Evolutionary conservation across 2,329 filamentous ascomycete species (phyloP).

Genomic region (Claviceps fusiformis): DNA sequence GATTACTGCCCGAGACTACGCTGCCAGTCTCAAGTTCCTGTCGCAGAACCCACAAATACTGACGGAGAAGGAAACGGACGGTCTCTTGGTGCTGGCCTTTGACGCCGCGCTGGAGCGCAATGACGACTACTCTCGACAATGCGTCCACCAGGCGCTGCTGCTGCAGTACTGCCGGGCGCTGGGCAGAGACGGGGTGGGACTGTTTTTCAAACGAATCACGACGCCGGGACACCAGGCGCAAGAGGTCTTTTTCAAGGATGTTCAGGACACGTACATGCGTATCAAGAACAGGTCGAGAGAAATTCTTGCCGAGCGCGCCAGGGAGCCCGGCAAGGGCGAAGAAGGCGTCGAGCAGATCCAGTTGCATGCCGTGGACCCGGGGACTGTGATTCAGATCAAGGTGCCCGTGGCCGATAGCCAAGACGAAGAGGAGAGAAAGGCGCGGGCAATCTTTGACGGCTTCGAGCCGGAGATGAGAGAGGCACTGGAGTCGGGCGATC

Average conservation of each 20-base stretch:
- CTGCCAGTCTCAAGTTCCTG: conserved; percentile 61
- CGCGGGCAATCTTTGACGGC: conserved; percentile 64
- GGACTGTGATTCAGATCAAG: conserved; percentile 78
- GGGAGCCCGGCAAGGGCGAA: conserved; percentile 24
- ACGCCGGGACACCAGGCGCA: conserved; percentile 80
- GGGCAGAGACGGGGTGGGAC: conserved; percentile 70
- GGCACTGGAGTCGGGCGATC: conserved; percentile 73
- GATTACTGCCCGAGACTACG: conserved; percentile 65
- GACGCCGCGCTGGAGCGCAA: conserved; percentile 68
- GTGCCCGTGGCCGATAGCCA: conserved; percentile 59
- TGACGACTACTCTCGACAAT: conserved; percentile 67
- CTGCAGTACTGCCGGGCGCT: conserved; percentile 90
- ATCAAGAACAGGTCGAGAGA: conserved; percentile 68
- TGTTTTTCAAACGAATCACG: conserved; percentile 96
- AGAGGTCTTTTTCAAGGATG: conserved; percentile 84
- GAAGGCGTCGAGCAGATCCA: conserved; percentile 83
- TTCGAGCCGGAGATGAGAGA: conserved; percentile 72
- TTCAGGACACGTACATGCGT: conserved; percentile 71
- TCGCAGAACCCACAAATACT: conserved; percentile 65
- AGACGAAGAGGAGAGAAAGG: conserved; percentile 48
- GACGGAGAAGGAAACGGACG: conserved; percentile 77
- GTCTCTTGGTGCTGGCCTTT: conserved; percentile 81
- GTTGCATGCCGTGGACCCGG: conserved; percentile 87
- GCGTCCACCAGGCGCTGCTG: conserved; percentile 83
- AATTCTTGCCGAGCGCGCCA: conserved; percentile 43